Conservation (phyloP, 1,139 yeast genomes). For the Entelexis sorbosivorans region DNA sequence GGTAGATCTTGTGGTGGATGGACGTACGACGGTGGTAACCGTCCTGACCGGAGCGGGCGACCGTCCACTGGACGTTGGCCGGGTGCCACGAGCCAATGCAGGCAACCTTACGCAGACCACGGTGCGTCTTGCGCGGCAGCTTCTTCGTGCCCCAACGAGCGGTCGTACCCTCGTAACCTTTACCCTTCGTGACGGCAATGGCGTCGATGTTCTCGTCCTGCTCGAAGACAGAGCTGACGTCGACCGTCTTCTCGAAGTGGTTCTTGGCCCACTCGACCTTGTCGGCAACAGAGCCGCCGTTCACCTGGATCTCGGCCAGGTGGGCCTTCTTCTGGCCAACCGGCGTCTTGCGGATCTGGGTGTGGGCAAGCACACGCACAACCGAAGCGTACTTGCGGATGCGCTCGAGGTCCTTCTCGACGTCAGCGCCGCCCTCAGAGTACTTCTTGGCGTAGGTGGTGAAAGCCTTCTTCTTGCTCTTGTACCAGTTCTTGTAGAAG, state of each 20-base stretch:
- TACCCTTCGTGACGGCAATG: slow-evolving; percentile 99
- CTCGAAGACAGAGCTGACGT: slow-evolving; percentile 92
- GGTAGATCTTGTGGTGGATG: slow-evolving; percentile 99
- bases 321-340: slow-evolving; percentile 99
- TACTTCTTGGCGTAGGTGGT: slow-evolving; percentile 99
- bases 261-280: slow-evolving; percentile 98
- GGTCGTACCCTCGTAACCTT: slow-evolving; percentile 99
- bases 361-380: slow-evolving; percentile 98
- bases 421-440: slow-evolving; percentile 79
- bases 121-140: slow-evolving; percentile 99
- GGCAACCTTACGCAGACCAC: slow-evolving; percentile 99
- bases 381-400: slow-evolving; percentile 96
- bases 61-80: slow-evolving; percentile 98
- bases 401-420: slow-evolving; percentile 97
- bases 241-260: slow-evolving; percentile 98
- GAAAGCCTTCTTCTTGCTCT: slow-evolving; percentile 99
- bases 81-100: slow-evolving; percentile 99
- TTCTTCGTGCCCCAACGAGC: slow-evolving; percentile 99
- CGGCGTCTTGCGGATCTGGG: slow-evolving; percentile 99
- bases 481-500: slow-evolving; percentile 99
- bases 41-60: slow-evolving; percentile 99
- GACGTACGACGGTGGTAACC: slow-evolving; percentile 99
- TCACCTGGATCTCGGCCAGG: slow-evolving; percentile 97
- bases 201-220: slow-evolving; percentile 98
- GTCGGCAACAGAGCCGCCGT: slow-evolving; percentile 98